Evolutionary conservation across 2,329 filamentous ascomycete genomes (phyloP).

Genomic region (Torrubiella hemipterigena): DNA sequence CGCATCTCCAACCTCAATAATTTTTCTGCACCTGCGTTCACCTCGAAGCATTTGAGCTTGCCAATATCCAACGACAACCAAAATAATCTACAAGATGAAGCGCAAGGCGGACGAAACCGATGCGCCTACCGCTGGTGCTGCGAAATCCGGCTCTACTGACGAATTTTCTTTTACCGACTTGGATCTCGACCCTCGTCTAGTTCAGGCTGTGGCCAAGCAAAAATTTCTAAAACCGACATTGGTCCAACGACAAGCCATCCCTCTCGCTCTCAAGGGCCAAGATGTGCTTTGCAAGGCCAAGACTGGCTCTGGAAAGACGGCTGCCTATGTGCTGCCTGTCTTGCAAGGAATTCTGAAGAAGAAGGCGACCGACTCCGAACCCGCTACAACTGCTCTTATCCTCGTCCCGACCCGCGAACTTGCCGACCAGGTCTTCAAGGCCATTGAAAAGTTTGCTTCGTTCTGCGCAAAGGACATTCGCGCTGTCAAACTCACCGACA

Average conservation of each 20-base stretch:
- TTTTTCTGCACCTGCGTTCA: no score
- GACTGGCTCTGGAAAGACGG: slow-evolving; percentile 94
- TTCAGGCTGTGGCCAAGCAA: slow-evolving; percentile 76
- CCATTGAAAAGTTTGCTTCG: slow-evolving; percentile 61
- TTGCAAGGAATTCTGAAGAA: slow-evolving; percentile 71
- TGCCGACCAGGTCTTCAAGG: slow-evolving; percentile 77
- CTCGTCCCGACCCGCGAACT: slow-evolving; percentile 92
- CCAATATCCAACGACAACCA: no score
- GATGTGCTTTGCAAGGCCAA: slow-evolving; percentile 88
- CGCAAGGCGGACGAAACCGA: background rate
- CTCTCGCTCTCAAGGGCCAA: slow-evolving; percentile 72
- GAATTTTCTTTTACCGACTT: slow-evolving; percentile 59
- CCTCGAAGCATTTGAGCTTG: no score
- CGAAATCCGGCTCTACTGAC: no score
- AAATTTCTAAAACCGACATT: slow-evolving; percentile 79
- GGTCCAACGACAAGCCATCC: slow-evolving; percentile 80
- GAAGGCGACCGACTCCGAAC: slow-evolving; percentile 46
- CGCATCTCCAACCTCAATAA: no score
- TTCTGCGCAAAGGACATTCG: slow-evolving; percentile 80
- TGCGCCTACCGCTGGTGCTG: background rate
- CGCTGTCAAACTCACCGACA: slow-evolving; percentile 78
- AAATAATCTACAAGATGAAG: background rate
- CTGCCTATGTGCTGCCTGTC: slow-evolving; percentile 88
- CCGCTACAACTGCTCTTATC: slow-evolving; percentile 63
- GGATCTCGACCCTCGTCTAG: slow-evolving; percentile 69